Conservation (phyloP, 306 rosid species). For the Gillenia trifoliata region DNA sequence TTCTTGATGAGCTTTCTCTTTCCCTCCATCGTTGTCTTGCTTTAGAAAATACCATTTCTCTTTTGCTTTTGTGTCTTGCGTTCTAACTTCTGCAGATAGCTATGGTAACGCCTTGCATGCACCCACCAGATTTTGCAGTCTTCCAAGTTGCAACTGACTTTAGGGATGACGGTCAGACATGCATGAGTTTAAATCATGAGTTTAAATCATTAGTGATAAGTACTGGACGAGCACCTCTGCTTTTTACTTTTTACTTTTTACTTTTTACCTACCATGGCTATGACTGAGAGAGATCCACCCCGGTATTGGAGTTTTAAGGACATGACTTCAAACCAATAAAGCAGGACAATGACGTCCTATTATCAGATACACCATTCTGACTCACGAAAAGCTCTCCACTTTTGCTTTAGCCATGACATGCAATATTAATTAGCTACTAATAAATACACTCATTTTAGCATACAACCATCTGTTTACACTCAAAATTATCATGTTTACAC, state of each 20-base stretch:
- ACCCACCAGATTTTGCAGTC: neutral
- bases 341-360: neutral
- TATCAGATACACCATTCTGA: neutral
- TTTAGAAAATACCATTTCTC: neutral
- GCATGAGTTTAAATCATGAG: neutral
- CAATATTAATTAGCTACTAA: neutral
- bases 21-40: neutral
- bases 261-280: neutral
- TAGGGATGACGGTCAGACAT: neutral
- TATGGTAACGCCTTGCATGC: neutral
- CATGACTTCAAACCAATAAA: conserved; percentile 5
- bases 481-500: too few species aligned
- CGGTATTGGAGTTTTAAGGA: neutral
- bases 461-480: too few species aligned
- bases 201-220: neutral
- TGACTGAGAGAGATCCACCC: neutral
- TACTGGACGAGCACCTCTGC: neutral
- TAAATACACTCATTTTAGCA: neutral
- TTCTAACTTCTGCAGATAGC: neutral
- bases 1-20: neutral
- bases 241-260: conserved; percentile 2
- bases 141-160: conserved; percentile 1
- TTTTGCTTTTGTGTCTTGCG: neutral
- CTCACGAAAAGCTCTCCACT: neutral
- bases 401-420: neutral